Evolutionary conservation across 371 early-diverging fungal genomes (phyloP).

Genomic region (Rhizopus stolonifer): DNA sequence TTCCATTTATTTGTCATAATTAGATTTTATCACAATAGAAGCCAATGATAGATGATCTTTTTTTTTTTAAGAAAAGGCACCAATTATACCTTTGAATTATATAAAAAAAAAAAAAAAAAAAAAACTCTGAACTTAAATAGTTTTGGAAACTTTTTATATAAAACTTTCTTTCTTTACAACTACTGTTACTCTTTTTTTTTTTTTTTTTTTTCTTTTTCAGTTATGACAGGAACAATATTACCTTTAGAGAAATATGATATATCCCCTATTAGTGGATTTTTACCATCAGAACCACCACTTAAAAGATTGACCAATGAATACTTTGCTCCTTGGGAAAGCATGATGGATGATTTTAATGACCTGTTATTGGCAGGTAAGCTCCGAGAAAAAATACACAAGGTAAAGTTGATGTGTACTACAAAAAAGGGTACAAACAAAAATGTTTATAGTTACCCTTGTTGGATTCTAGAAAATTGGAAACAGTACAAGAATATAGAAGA

Average conservation of each 20-base stretch:
- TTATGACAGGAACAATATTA: neutral
- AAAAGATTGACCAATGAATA: conserved; percentile 68
- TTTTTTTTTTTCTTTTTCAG: neutral
- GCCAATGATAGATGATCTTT: too few relatives aligned
- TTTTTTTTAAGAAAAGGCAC: too few relatives aligned
- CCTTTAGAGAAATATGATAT: conserved; percentile 82
- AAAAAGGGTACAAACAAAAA: neutral
- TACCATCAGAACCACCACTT: conserved; percentile 78
- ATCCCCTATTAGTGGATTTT: conserved; percentile 82
- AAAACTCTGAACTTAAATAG: too few relatives aligned
- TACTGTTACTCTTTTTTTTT: too few relatives aligned
- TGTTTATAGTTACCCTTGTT: conserved; percentile 72
- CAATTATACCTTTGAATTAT: too few relatives aligned
- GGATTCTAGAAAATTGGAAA: conserved; percentile 57
- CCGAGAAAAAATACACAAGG: conserved; percentile 71
- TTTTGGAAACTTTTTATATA: too few relatives aligned
- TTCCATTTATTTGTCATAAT: too few relatives aligned
- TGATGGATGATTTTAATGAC: conserved; percentile 77
- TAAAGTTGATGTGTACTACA: conserved; percentile 21
- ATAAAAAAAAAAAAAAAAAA: too few relatives aligned
- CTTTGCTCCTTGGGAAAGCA: conserved; percentile 88
- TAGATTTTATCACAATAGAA: too few relatives aligned
- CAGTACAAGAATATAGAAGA: conserved; percentile 73
- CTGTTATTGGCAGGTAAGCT: conserved; percentile 78
- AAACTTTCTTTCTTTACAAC: conserved; percentile 1